These are phyloP conservation scores for Blastomyces silverae DNA, from an alignment of 2,329 filamentous ascomycete species.

Conservation along the genomic window DNA sequence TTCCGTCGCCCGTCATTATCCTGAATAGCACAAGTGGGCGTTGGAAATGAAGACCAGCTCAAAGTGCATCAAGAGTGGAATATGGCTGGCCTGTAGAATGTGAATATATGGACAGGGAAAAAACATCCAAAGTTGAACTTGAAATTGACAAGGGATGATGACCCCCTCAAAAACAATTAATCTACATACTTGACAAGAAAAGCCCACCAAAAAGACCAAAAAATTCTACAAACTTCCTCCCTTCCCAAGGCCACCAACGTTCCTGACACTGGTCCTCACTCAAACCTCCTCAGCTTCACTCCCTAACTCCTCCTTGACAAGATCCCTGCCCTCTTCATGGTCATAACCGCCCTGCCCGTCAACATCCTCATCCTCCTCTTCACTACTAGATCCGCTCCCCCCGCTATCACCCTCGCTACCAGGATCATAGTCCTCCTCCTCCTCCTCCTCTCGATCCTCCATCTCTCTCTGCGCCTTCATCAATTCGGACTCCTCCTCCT, in stretches of 20 bases:
- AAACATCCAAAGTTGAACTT: too few species aligned
- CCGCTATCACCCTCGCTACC: conserved; percentile 46
- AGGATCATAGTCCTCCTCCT: conserved; percentile 48
- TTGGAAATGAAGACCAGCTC: background rate
- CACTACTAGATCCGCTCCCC: conserved; percentile 41
- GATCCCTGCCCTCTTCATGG: conserved; percentile 29
- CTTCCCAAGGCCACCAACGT: conserved; percentile 17
- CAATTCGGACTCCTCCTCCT: conserved; percentile 52
- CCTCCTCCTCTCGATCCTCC: conserved; percentile 44
- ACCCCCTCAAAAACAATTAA: too few species aligned
- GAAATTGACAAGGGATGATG: too few species aligned
- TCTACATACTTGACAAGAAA: background rate
- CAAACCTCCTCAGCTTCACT: conserved; percentile 40
- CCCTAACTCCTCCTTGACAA: conserved; percentile 40
- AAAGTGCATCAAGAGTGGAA: background rate
- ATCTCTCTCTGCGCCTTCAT: conserved; percentile 52
- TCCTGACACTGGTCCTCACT: conserved; percentile 18
- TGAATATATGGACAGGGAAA: too few species aligned
- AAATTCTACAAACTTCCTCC: background rate
- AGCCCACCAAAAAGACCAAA: background rate
- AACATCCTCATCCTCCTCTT: conserved; percentile 35
- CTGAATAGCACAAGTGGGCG: background rate
- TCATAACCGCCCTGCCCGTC: conserved; percentile 19
- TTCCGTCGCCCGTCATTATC: background rate
- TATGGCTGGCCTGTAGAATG: background rate